Percentiles rank a stretch among this genome's conserved stretches.
Evolutionary conservation across 2,329 filamentous ascomycete genomes (phyloP).

Genomic region (Fusarium xylarioides): DNA sequence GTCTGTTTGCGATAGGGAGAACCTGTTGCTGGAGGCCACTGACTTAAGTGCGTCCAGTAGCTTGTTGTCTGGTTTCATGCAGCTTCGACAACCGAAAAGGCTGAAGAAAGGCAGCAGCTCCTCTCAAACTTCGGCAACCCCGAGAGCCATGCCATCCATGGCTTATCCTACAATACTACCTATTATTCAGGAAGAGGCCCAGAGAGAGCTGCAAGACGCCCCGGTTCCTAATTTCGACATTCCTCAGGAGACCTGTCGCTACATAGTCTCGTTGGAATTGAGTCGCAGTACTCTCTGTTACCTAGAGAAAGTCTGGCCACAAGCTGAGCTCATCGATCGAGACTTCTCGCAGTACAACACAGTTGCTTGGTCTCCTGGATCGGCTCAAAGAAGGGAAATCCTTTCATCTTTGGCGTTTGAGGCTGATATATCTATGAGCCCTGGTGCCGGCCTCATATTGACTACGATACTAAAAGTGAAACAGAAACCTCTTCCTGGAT

Average conservation of each 20-base stretch:
- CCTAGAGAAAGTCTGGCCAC: slow-evolving; percentile 59
- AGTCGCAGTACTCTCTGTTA: slow-evolving; percentile 59
- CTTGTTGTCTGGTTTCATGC: slow-evolving; percentile 46
- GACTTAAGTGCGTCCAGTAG: slow-evolving; percentile 40
- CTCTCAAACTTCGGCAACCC: background rate
- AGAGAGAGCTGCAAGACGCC: background rate
- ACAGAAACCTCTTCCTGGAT: slow-evolving; percentile 72
- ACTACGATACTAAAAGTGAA: slow-evolving; percentile 77
- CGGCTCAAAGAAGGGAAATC: slow-evolving; percentile 39
- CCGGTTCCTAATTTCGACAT: slow-evolving; percentile 25
- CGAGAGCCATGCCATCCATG: background rate
- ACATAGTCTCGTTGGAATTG: slow-evolving; percentile 63
- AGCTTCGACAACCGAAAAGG: slow-evolving; percentile 45
- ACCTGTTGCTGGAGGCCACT: slow-evolving; percentile 19
- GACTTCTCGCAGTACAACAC: slow-evolving; percentile 60
- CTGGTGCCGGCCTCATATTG: slow-evolving; percentile 72
- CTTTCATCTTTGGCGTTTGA: slow-evolving; percentile 59
- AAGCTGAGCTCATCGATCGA: slow-evolving; percentile 66
- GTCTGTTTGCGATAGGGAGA: background rate
- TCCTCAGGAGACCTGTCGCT: slow-evolving; percentile 31
- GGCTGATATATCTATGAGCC: slow-evolving; percentile 78
- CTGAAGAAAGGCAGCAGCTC: slow-evolving; percentile 5
- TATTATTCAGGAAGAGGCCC: background rate
- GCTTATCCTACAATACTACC: background rate
- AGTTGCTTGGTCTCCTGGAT: slow-evolving; percentile 44